A percentile compares a stretch with the other conserved stretches of the same genome.
These are phyloP conservation scores for Rhizophagus clarus DNA, from an alignment of 192 early-diverging fungal species.

Conservation along the genomic window DNA sequence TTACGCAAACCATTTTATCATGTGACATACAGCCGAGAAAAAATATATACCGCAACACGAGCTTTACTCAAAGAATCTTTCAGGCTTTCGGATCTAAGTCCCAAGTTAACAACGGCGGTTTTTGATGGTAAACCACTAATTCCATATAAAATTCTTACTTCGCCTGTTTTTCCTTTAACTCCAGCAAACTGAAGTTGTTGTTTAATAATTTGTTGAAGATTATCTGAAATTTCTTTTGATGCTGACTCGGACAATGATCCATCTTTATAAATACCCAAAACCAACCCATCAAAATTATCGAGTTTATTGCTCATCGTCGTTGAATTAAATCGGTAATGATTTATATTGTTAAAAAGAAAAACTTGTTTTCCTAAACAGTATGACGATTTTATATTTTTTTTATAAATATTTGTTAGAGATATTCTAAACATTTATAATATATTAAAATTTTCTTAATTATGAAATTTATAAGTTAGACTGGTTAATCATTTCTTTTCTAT, in stretches of 20 bases:
- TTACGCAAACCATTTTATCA: background rate
- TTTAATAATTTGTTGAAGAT: slow-evolving; percentile 40
- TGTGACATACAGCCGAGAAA: background rate
- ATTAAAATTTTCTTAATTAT: too few species aligned
- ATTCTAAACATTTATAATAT: too few species aligned
- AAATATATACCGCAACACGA: slow-evolving; percentile 60
- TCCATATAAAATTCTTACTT: slow-evolving; percentile 57
- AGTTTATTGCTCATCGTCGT: background rate
- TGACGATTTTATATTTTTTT: too few species aligned
- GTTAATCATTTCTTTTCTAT: too few species aligned
- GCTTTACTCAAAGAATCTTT: slow-evolving; percentile 50
- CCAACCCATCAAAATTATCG: slow-evolving; percentile 29
- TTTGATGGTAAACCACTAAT: slow-evolving; percentile 55
- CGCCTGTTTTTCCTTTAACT: slow-evolving; percentile 54
- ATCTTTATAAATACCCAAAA: slow-evolving; percentile 44
- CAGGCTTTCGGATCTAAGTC: slow-evolving; percentile 39
- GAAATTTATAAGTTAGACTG: too few species aligned
- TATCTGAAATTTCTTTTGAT: slow-evolving; percentile 33
- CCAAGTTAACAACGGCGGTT: slow-evolving; percentile 71
- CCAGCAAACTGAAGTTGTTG: slow-evolving; percentile 45
- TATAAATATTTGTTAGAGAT: too few species aligned
- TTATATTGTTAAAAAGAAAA: too few species aligned
- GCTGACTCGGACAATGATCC: slow-evolving; percentile 23
- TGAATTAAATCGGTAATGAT: too few species aligned
- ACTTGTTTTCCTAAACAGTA: too few species aligned